Evolutionary conservation across 495 filamentous ascomycete genomes (phyloP).

Genomic region (Aspergillus indologenus): DNA sequence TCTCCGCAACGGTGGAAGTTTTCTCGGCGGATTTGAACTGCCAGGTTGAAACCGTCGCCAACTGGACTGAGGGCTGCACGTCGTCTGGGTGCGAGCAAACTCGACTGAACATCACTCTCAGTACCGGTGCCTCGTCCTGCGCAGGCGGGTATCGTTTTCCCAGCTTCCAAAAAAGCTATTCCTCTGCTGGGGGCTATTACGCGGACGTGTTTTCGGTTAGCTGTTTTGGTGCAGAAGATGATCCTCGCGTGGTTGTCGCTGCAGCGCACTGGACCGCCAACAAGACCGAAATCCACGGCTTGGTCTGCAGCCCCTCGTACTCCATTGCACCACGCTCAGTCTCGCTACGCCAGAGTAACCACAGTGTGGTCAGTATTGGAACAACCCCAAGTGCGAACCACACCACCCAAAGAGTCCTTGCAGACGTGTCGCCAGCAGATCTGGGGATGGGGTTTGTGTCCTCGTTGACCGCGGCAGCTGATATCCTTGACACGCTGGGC

Average conservation of each 20-base stretch:
- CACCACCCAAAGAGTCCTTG: background rate
- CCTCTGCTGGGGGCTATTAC: background rate
- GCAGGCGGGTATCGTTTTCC: background rate
- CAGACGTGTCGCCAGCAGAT: background rate
- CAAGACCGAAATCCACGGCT: background rate
- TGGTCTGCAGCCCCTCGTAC: conserved; percentile 11
- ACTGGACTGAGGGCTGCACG: conserved; percentile 6
- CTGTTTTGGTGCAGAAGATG: background rate
- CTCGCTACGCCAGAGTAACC: conserved; percentile 1
- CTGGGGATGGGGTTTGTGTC: conserved; percentile 3
- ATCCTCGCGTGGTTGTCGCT: background rate
- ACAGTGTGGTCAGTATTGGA: conserved; percentile 2
- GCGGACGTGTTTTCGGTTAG: conserved; percentile 3
- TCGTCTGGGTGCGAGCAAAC: background rate
- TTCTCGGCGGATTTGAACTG: conserved; percentile 8
- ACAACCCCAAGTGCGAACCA: background rate
- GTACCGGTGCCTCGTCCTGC: conserved; percentile 2
- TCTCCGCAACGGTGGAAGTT: conserved; percentile 1
- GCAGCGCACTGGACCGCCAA: conserved; percentile 7
- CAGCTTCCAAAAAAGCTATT: background rate
- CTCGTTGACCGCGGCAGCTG: background rate
- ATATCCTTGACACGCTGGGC: background rate
- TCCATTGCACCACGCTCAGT: conserved; percentile 5
- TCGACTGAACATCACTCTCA: conserved; percentile 3
- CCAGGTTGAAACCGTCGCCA: conserved; percentile 4